Evolutionary conservation across 768 basidiomycete genomes (phyloP).

Genomic region (Tulasnella sp.): DNA sequence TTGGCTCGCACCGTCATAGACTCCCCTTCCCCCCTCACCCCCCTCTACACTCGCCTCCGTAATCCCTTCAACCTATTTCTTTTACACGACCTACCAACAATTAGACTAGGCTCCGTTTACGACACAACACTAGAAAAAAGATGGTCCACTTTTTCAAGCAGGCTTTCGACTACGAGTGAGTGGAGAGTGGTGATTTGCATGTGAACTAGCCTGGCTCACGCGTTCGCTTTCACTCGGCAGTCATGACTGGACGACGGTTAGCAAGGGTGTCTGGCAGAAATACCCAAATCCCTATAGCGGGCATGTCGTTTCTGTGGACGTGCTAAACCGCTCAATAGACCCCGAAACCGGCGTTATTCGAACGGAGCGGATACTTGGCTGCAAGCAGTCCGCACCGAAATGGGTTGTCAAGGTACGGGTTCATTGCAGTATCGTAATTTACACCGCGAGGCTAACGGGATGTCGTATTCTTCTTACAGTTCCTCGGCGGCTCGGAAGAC

Average conservation of each 20-base stretch:
- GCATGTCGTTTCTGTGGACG: constrained; percentile 80
- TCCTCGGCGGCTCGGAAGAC: constrained; percentile 88
- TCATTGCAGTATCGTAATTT: background rate
- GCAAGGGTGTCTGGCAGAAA: constrained; percentile 90
- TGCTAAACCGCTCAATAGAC: constrained; percentile 74
- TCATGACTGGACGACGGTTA: constrained; percentile 83
- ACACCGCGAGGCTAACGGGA: constrained; percentile 1
- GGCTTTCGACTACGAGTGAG: constrained; percentile 73
- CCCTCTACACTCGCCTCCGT: background rate
- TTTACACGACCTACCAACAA: background rate
- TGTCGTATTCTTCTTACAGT: constrained; percentile 31
- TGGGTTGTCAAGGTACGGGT: constrained; percentile 85
- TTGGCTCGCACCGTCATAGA: background rate
- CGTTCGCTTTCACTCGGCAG: constrained; percentile 30
- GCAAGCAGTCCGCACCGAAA: constrained; percentile 80
- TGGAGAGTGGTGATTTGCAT: constrained; percentile 17
- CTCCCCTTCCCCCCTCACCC: background rate
- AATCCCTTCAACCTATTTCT: background rate
- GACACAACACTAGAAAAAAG: background rate
- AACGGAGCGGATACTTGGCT: constrained; percentile 81
- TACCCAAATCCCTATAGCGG: constrained; percentile 90
- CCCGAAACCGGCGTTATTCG: constrained; percentile 77
- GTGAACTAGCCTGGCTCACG: constrained; percentile 4
- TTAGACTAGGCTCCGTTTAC: background rate
- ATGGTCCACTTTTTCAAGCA: constrained; percentile 77